phyloP scores from a whole-genome alignment of 1,284 basidiomycete genomes.

The Ganoderma sp. region DNA sequence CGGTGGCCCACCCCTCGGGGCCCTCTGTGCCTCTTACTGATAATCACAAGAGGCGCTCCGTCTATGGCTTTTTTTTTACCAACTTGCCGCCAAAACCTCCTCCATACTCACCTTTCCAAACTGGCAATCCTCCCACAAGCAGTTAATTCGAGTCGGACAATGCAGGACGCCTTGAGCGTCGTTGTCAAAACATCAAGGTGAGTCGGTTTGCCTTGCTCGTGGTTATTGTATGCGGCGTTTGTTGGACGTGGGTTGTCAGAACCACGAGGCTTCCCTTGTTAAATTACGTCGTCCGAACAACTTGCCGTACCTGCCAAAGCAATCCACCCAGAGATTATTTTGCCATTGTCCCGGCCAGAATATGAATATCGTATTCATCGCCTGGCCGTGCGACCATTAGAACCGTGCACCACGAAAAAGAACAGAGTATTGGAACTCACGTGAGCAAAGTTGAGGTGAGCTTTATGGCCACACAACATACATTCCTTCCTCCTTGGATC shows the following conservation, averaged over 20 bases:
- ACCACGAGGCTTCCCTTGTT: background rate
- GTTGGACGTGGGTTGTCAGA: background rate
- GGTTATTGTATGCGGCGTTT: background rate
- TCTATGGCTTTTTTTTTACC: background rate
- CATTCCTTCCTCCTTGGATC: no score
- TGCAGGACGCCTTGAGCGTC: background rate
- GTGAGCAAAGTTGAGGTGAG: no score
- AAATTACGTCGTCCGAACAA: background rate
- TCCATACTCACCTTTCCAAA: background rate
- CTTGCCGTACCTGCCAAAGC: background rate
- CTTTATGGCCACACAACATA: no score
- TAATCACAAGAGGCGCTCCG: constrained; percentile 16
- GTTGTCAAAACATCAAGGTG: background rate
- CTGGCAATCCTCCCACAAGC: constrained; percentile 10
- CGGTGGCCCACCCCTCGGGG: background rate
- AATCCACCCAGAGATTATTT: no score
- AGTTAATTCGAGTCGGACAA: background rate
- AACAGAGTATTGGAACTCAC: no score
- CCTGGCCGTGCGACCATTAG: no score
- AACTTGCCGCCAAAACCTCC: no score
- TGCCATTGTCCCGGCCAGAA: no score
- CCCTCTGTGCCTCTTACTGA: background rate
- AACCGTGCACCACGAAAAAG: no score
- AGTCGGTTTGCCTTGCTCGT: background rate
- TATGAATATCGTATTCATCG: no score